A percentile compares a stretch with the other conserved stretches of the same genome.
These are phyloP conservation scores for Fusarium sp. DNA, from an alignment of 2,329 filamentous ascomycete species.

Conservation along the genomic window DNA sequence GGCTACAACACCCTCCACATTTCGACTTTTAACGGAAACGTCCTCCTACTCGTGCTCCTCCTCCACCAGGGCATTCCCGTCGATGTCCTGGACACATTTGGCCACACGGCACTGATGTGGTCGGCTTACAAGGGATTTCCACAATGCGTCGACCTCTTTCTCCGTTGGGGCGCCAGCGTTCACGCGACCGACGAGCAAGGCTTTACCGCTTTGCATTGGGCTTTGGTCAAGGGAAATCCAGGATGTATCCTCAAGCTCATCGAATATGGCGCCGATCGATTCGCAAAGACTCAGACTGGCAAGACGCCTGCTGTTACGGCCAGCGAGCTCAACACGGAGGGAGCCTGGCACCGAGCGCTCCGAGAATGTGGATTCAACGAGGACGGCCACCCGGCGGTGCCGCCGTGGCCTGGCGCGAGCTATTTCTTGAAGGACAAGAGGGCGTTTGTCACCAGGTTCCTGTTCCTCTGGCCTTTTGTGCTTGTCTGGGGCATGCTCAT, in stretches of 20 bases:
- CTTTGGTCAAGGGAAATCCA: constrained; percentile 90
- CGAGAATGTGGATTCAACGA: constrained; percentile 86
- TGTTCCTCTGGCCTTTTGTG: constrained; percentile 89
- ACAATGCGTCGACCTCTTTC: constrained; percentile 88
- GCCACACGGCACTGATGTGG: constrained; percentile 98
- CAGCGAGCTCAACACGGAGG: constrained; percentile 86
- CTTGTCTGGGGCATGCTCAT: constrained; percentile 79
- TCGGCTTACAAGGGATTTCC: constrained; percentile 97
- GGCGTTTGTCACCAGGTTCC: constrained; percentile 83
- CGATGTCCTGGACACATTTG: constrained; percentile 88
- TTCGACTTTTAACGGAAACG: constrained; percentile 96
- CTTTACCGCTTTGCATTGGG: constrained; percentile 96
- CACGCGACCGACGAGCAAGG: constrained; percentile 91
- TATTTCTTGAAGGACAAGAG: constrained; percentile 82
- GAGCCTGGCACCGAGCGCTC: constrained; percentile 85
- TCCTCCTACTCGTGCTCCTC: constrained; percentile 87
- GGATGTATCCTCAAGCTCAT: constrained; percentile 93
- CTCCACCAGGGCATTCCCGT: constrained; percentile 96
- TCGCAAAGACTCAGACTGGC: constrained; percentile 87
- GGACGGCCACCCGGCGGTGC: constrained; percentile 77
- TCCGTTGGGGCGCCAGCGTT: constrained; percentile 95
- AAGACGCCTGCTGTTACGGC: constrained; percentile 92
- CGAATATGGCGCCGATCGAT: constrained; percentile 95
- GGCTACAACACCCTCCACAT: constrained; percentile 98
- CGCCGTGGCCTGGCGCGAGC: constrained; percentile 79